Evolutionary conservation across 129 eudicot species (phyloP).

Genomic region (Apium graveolens): DNA sequence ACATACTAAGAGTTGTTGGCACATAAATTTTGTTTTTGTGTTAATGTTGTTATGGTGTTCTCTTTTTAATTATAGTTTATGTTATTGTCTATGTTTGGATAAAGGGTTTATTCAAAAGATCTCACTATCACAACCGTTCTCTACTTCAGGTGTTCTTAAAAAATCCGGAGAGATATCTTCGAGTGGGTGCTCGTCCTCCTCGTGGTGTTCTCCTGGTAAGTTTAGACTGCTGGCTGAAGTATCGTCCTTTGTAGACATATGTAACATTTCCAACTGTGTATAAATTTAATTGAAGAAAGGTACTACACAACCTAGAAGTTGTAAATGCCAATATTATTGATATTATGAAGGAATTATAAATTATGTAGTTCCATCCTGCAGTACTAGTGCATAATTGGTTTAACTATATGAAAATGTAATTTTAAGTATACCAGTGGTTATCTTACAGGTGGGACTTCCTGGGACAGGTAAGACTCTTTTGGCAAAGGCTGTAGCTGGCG

Average conservation of each 20-base stretch:
- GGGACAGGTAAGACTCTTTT: constrained; percentile 99
- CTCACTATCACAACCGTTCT: neutral
- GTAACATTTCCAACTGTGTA: neutral
- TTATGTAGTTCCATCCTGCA: neutral
- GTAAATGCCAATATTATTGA: neutral
- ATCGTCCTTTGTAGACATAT: neutral
- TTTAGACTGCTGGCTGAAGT: constrained; percentile 5
- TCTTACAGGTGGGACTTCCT: constrained; percentile 95
- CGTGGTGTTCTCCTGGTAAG: constrained; percentile 98
- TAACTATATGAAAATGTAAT: neutral
- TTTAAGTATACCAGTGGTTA: constrained; percentile 22
- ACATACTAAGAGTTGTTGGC: neutral
- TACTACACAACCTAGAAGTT: neutral
- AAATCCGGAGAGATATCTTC: constrained; percentile 77
- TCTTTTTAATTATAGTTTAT: no score
- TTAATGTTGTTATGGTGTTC: neutral
- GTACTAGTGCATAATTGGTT: neutral
- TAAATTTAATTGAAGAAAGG: neutral
- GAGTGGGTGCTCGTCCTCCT: constrained; percentile 99
- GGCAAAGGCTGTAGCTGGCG: constrained; percentile 99
- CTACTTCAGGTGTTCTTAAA: constrained; percentile 76
- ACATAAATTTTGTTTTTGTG: neutral
- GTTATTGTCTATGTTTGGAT: neutral
- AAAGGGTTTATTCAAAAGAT: constrained; percentile 5
- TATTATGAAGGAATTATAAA: neutral